phyloP scores from a whole-genome alignment of 2,329 filamentous ascomycete genomes.

The Fusarium humuli region DNA sequence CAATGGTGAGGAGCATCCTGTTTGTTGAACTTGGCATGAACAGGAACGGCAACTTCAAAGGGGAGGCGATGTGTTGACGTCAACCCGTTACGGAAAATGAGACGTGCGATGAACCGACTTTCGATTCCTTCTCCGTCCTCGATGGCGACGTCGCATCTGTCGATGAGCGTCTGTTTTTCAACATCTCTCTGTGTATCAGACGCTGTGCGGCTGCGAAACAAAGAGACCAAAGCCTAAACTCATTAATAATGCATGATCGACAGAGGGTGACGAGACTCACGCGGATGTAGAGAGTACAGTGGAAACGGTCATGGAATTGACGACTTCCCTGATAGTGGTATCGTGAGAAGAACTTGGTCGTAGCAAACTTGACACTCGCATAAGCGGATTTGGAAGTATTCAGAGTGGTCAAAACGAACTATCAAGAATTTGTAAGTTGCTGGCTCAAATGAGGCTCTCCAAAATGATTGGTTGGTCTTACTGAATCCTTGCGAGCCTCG shows the following conservation, averaged over 20 bases:
- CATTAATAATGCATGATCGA: background rate
- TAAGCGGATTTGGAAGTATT: conserved; percentile 87
- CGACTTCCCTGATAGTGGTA: conserved; percentile 72
- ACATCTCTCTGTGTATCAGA: conserved; percentile 67
- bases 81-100: conserved; percentile 79
- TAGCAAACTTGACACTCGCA: conserved; percentile 75
- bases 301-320: conserved; percentile 71
- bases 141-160: conserved; percentile 78
- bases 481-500: conserved; percentile 76
- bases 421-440: background rate
- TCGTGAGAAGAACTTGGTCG: conserved; percentile 76
- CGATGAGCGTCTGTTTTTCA: conserved; percentile 76
- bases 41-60: conserved; percentile 78
- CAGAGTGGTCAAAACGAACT: conserved; percentile 80
- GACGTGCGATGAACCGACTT: conserved; percentile 79
- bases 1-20: conserved; percentile 75
- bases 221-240: conserved; percentile 72
- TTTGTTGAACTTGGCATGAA: conserved; percentile 80
- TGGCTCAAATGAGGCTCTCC: too few relatives aligned
- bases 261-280: conserved; percentile 53
- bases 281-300: conserved; percentile 79
- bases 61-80: conserved; percentile 82
- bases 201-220: conserved; percentile 75
- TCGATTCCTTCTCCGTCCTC: conserved; percentile 77
- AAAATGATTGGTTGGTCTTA: conserved; percentile 49